phyloP scores from a whole-genome alignment of 2,329 filamentous ascomycete species.

The Verticillium isaacii region DNA sequence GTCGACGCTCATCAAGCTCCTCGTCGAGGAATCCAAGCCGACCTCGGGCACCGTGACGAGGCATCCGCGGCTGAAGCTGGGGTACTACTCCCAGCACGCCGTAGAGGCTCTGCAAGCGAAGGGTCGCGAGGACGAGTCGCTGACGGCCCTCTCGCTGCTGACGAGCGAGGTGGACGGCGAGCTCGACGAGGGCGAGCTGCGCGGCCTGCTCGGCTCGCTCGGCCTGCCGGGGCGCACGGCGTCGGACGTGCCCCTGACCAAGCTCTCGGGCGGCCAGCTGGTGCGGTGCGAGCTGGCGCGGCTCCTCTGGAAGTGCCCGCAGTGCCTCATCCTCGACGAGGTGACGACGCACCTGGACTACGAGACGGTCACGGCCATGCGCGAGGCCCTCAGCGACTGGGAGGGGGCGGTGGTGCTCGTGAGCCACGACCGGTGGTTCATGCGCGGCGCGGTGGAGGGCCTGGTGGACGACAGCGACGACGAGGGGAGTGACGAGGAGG shows the following conservation, averaged over 20 bases:
- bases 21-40: slow-evolving; percentile 57
- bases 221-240: slow-evolving; percentile 66
- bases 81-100: slow-evolving; percentile 77
- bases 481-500: slow-evolving; percentile 36
- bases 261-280: slow-evolving; percentile 76
- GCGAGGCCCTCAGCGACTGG: slow-evolving; percentile 62
- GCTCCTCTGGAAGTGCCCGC: slow-evolving; percentile 63
- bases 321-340: slow-evolving; percentile 73
- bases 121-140: slow-evolving; percentile 38
- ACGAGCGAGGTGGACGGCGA: slow-evolving; percentile 44
- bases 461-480: slow-evolving; percentile 32
- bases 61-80: slow-evolving; percentile 66
- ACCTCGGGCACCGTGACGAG: slow-evolving; percentile 56
- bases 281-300: slow-evolving; percentile 62
- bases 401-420: slow-evolving; percentile 72
- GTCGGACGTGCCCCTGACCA: slow-evolving; percentile 67
- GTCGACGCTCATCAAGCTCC: slow-evolving; percentile 68
- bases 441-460: slow-evolving; percentile 68
- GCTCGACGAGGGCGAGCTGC: slow-evolving; percentile 62
- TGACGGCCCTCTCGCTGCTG: slow-evolving; percentile 64
- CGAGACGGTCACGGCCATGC: slow-evolving; percentile 70
- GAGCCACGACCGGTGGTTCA: slow-evolving; percentile 78
- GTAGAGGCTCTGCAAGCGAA: slow-evolving; percentile 60
- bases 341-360: slow-evolving; percentile 83
- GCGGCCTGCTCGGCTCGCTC: slow-evolving; percentile 62